Base-by-base conservation (phyloP, 2,329 filamentous ascomycete genomes). In the Colletotrichum graminicola region DNA sequence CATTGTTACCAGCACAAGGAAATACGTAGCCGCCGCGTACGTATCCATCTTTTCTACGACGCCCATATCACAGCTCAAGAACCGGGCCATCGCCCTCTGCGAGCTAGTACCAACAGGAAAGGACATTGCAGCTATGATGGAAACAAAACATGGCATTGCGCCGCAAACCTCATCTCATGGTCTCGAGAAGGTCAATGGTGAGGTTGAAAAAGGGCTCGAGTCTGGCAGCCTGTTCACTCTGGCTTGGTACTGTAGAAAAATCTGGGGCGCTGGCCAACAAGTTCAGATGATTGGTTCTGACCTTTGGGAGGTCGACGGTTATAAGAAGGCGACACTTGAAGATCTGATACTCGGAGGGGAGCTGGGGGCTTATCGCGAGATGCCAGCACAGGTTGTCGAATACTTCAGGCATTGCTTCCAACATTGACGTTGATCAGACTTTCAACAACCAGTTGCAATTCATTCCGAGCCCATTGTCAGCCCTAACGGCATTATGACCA, bases 21-120 rank as follows among this genome's bases (percentile, higher is more conserved):
- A 75, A 18, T 78, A 77, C 21, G 77, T 79, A 1, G 77, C 76
- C 5, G 75, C 74, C 12, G 77, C 75, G 0, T 78, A 79, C 43
- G 75, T 74, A 5, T 76, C 75, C 2, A 76, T 79, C 39, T 79
- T 79, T n/a, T 71, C 77, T 0, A 62, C 23, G 2, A 78, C 73
- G 0, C 75, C 77, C 7, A 68, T 75, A 2, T 51, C 72, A 2
- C 56, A 76, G 47, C 69, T 79, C 0, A 57, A 72, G 5, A 75
- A 74, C 16, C 70, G 77, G 10, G 67, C 56, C 8, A 76, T 79
- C 32, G 71, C 74, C 3, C 29, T 78, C 43, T 74, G 73, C 0
- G 78, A 79, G 56, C 45, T 79, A 0, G 71, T 64, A 10, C 74
- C 75, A 0, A 79, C 76, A 0, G 78, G 77, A 1, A 56, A 62